Evolutionary conservation across 176 grass and related monocot genomes (phyloP).

Genomic region (Dactylis glomerata): DNA sequence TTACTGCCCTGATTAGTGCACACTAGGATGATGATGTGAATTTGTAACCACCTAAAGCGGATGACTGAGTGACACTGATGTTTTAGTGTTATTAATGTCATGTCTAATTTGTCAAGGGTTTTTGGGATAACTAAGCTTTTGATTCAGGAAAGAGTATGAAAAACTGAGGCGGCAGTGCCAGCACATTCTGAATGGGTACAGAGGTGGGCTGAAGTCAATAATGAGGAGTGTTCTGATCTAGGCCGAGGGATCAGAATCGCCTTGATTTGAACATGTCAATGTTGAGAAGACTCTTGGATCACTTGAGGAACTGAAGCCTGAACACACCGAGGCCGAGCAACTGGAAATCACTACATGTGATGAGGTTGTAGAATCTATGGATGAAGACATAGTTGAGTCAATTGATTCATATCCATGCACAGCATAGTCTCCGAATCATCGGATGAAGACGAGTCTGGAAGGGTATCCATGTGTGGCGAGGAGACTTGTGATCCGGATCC

Average conservation of each 20-base stretch:
- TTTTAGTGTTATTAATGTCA: background rate
- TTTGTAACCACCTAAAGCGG: slow-evolving; percentile 11
- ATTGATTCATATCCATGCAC: slow-evolving; percentile 48
- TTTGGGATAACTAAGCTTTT: slow-evolving; percentile 16
- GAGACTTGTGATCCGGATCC: slow-evolving; percentile 52
- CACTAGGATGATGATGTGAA: background rate
- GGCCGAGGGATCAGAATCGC: slow-evolving; percentile 64
- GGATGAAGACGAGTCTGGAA: slow-evolving; percentile 68
- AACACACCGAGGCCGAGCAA: slow-evolving; percentile 40
- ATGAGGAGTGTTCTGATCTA: slow-evolving; percentile 48
- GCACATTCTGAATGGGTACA: slow-evolving; percentile 54
- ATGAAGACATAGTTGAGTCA: slow-evolving; percentile 36
- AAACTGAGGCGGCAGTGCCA: slow-evolving; percentile 79
- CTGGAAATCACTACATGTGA: slow-evolving; percentile 17
- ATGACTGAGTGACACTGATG: background rate
- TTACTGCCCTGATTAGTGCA: background rate
- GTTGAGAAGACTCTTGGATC: slow-evolving; percentile 20
- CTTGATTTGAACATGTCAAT: slow-evolving; percentile 49
- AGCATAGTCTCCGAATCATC: slow-evolving; percentile 76
- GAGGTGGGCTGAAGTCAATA: slow-evolving; percentile 55
- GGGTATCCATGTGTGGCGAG: slow-evolving; percentile 48
- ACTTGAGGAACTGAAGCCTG: slow-evolving; percentile 47
- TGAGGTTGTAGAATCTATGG: slow-evolving; percentile 24
- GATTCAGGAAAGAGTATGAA: slow-evolving; percentile 91
- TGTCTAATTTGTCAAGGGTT: slow-evolving; percentile 1